Conservation (phyloP, 2,329 filamentous ascomycete genomes). For the Aureobasidium sp. region DNA sequence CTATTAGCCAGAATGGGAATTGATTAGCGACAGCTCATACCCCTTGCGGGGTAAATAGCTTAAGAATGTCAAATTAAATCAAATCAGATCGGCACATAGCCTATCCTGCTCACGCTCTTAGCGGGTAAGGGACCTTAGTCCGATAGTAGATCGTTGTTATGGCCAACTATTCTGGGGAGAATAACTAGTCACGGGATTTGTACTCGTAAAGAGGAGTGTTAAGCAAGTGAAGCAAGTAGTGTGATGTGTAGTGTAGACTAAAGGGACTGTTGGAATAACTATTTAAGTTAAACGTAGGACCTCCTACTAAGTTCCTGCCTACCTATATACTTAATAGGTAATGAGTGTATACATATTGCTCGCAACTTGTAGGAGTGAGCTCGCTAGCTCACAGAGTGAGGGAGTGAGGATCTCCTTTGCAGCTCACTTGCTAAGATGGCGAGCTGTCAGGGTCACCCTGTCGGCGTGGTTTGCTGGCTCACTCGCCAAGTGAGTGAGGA, state of each 20-base stretch:
- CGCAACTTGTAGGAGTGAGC: too few species aligned
- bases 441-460: too few species aligned
- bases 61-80: constrained; percentile 5
- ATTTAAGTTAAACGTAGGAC: neutral
- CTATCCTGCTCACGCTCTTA: too few species aligned
- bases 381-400: too few species aligned
- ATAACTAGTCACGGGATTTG: neutral
- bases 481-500: too few species aligned
- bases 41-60: neutral
- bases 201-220: neutral
- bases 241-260: neutral
- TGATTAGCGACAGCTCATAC: constrained; percentile 1
- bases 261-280: neutral
- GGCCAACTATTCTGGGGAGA: neutral
- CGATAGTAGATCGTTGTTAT: too few species aligned
- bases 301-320: neutral
- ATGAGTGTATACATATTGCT: too few species aligned
- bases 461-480: too few species aligned
- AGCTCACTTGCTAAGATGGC: too few species aligned
- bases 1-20: neutral
- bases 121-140: too few species aligned
- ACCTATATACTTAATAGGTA: neutral
- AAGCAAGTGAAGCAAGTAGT: neutral
- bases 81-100: neutral
- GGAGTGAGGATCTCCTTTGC: too few species aligned